Evolutionary conservation across 164 flowering plant genomes (phyloP), one percentile per base, ranked within the genome.

Genomic region (Vitis labrusca): DNA sequence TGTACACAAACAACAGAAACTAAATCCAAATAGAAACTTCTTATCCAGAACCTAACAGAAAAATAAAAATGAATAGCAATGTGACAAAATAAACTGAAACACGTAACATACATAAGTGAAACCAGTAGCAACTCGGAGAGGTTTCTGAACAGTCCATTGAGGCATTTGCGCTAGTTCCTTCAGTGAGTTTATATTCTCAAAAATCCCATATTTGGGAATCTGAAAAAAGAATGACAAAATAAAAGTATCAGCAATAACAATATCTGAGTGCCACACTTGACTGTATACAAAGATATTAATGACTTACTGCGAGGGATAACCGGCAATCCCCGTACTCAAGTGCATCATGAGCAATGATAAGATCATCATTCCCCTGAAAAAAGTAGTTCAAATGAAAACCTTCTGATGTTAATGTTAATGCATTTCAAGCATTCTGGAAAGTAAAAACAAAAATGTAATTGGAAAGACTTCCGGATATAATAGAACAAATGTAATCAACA

Each of bases 201-300:
- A 95, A 64, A 91, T 95, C 53, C 98, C 99, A 80, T 95, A 91
- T 60, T 84, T 85, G 15, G 99, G 99, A 71, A 95, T 90, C 99
- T 93, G 85, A 60, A 72, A 44, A 50, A 61, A 61, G 10, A 73
- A 69, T 66, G 60, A 16, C 59, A 59, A n/a, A 57, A 29, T n/a
- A 59, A 2, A 15, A 15, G 32, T 14, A 52, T 19, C 11, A 27
- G 47, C 47, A 29, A 4, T 6, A 52, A 13, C 14, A n/a, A 3
- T 7, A 16, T 47, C 5, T 0, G 32, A 17, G 10, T 61, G 70
- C 11, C 10, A 27, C 19, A 47, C 6, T 58, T 65, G 4, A 10
- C 12, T 32, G 30, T 53, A 13, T 7, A 15, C 1, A 30, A 49
- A 62, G 12, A 44, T 3, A 53, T 53, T 55, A 29, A 48, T 32